Conservation (phyloP, 2,329 filamentous ascomycete genomes). For the Pseudogymnoascus sp. region DNA sequence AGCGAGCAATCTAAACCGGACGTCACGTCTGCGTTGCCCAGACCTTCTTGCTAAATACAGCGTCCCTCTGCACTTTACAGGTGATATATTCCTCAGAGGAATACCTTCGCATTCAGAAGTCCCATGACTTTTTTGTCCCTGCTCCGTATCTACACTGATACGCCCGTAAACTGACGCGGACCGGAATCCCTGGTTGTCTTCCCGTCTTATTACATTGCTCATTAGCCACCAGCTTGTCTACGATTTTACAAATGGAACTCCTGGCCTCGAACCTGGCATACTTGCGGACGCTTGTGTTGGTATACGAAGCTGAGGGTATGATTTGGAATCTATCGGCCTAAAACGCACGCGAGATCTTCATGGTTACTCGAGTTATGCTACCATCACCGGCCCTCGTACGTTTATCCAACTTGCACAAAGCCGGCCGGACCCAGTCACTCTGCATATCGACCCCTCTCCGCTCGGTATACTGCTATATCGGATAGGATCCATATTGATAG, state of each 20-base stretch:
- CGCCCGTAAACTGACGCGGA: not conserved
- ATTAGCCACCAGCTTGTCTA: not conserved
- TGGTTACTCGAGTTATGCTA: not conserved
- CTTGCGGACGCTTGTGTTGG: not conserved
- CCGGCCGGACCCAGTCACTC: not conserved
- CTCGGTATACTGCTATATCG: not conserved
- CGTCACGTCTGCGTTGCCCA: not conserved
- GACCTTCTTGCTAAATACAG: slow-evolving; percentile 5
- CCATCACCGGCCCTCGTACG: not conserved
- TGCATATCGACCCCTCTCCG: not conserved
- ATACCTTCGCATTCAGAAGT: not conserved
- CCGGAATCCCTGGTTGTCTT: not conserved
- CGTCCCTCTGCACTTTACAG: not conserved
- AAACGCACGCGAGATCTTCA: not conserved
- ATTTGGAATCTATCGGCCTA: not conserved
- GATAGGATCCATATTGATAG: not conserved
- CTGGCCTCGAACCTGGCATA: not conserved
- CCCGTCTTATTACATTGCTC: not conserved
- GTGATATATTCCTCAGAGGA: slow-evolving; percentile 3
- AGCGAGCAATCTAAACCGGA: slow-evolving; percentile 6
- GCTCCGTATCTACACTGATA: not conserved
- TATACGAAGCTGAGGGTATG: not conserved
- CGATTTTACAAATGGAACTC: not conserved
- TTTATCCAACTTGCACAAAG: not conserved
- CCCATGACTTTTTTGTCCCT: not conserved